Conservation (phyloP, 768 basidiomycete species). For the Lactarius trivialis region DNA sequence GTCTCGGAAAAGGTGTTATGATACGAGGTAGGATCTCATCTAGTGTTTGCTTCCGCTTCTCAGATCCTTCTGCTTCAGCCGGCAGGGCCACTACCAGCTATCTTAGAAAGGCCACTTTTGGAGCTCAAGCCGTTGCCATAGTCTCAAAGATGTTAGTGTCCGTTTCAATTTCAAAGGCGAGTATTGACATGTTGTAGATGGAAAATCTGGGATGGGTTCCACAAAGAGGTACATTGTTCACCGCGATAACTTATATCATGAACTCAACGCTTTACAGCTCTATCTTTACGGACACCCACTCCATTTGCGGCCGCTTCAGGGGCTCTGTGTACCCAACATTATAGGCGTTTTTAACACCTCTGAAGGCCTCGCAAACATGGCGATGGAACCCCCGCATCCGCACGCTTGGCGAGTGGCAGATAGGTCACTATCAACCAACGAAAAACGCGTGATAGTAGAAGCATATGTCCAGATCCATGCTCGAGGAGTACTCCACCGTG, state of each 20-base stretch:
- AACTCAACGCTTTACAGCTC: slow-evolving; percentile 34
- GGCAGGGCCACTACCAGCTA: slow-evolving; percentile 19
- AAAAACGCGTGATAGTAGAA: slow-evolving; percentile 47
- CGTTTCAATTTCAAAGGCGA: not conserved
- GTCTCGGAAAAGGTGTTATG: slow-evolving; percentile 16
- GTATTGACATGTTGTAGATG: slow-evolving; percentile 7
- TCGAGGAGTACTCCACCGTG: slow-evolving; percentile 31
- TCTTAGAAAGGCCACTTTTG: slow-evolving; percentile 15
- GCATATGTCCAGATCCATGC: slow-evolving; percentile 41
- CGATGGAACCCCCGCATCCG: slow-evolving; percentile 51
- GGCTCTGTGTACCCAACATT: slow-evolving; percentile 45
- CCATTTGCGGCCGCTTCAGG: slow-evolving; percentile 47
- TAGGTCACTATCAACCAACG: slow-evolving; percentile 43
- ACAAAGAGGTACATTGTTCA: slow-evolving; percentile 12
- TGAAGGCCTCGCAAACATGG: slow-evolving; percentile 34
- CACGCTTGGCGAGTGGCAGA: slow-evolving; percentile 58
- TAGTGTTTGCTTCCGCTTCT: not conserved
- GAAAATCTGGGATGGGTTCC: slow-evolving; percentile 20
- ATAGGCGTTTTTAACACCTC: slow-evolving; percentile 43
- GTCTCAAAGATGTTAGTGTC: slow-evolving; percentile 12
- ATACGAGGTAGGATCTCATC: slow-evolving; percentile 13
- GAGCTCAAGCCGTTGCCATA: slow-evolving; percentile 8
- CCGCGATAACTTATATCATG: not conserved
- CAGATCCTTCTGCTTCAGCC: not conserved
- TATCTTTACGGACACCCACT: slow-evolving; percentile 42